These are phyloP conservation scores for Centaurea solstitialis DNA, from an alignment of 129 eudicot genomes.

Conservation along the genomic window DNA sequence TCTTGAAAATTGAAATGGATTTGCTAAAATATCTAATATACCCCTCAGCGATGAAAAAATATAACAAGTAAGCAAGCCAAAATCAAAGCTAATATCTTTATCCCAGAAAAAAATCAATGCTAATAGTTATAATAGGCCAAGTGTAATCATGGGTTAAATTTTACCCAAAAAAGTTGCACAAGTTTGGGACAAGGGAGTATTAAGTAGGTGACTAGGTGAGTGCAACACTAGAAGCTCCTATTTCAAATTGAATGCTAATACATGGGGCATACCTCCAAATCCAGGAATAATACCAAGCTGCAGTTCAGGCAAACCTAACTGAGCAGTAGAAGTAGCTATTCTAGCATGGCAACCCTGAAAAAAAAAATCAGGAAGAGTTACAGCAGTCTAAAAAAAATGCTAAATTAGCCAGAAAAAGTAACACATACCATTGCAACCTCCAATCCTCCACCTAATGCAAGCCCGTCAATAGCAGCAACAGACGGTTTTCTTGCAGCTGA, in stretches of 20 bases:
- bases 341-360: constrained; percentile 90
- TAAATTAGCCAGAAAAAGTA: background rate
- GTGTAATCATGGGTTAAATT: background rate
- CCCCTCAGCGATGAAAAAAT: too few relatives aligned
- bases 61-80: too few relatives aligned
- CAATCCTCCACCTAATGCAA: constrained; percentile 96
- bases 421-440: constrained; percentile 94
- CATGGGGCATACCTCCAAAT: constrained; percentile 73
- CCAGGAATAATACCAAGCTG: constrained; percentile 98
- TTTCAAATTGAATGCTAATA: constrained; percentile 4
- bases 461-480: constrained; percentile 98
- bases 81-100: background rate
- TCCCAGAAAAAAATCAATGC: background rate
- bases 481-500: constrained; percentile 89
- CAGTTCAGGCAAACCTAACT: constrained; percentile 91
- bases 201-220: background rate
- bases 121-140: background rate
- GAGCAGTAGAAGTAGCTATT: constrained; percentile 78
- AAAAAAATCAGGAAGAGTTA: background rate
- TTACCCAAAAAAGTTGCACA: background rate
- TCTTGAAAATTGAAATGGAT: background rate
- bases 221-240: background rate
- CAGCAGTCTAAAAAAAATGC: background rate
- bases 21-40: background rate
- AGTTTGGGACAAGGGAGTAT: background rate